phyloP scores from a whole-genome alignment of 1,284 basidiomycete genomes.

The Rhodotorula sp. region DNA sequence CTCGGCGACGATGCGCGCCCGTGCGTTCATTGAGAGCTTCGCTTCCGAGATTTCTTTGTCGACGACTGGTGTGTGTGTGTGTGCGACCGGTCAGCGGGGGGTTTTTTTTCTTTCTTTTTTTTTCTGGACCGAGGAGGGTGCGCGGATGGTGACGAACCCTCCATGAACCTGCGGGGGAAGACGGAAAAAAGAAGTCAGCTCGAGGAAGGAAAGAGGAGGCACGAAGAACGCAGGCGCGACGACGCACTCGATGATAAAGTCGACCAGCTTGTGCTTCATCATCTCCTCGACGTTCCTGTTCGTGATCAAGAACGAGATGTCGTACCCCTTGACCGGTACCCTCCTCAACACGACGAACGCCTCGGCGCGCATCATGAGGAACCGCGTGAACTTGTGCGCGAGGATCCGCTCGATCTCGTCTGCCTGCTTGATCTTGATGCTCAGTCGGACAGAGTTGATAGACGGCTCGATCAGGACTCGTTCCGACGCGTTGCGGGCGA shows the following conservation, averaged over 20 bases:
- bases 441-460: conserved; percentile 92
- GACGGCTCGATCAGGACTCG: conserved; percentile 94
- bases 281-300: conserved; percentile 95
- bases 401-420: conserved; percentile 98
- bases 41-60: conserved; percentile 61
- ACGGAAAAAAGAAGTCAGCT: not conserved
- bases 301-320: conserved; percentile 98
- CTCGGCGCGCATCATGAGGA: conserved; percentile 98
- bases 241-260: conserved; percentile 93
- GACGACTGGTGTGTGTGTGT: conserved; percentile 40
- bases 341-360: conserved; percentile 92
- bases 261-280: conserved; percentile 99
- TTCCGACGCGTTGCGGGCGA: conserved; percentile 95
- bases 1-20: conserved; percentile 96
- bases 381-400: conserved; percentile 97
- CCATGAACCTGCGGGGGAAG: conserved; percentile 44
- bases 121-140: too few relatives aligned
- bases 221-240: conserved; percentile 12
- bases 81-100: conserved; percentile 24
- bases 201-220: not conserved
- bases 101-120: too few relatives aligned
- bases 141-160: conserved; percentile 25
- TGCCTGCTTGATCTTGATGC: conserved; percentile 98
- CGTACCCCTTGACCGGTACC: conserved; percentile 94
- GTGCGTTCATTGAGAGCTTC: conserved; percentile 77